These are phyloP conservation scores for Epichloe sibirici DNA, from an alignment of 2,329 filamentous ascomycete genomes.

Conservation along the genomic window DNA sequence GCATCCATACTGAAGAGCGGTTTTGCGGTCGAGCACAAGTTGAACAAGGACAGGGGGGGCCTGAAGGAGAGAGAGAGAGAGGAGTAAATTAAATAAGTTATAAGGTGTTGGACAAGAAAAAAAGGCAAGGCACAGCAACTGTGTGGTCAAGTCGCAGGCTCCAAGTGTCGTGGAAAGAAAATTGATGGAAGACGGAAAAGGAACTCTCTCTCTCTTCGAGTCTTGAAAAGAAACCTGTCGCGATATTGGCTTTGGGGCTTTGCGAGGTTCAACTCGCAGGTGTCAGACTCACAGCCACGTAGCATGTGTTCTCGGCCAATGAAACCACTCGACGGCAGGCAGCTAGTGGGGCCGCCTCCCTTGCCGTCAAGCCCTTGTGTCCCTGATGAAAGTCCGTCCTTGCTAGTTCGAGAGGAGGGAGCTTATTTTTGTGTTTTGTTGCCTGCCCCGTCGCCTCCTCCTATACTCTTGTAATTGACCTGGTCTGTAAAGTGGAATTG, in stretches of 20 bases:
- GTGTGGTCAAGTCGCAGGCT: neutral
- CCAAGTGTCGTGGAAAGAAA: neutral
- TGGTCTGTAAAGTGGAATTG: no score
- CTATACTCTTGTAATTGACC: no score
- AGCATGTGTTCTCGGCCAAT: neutral
- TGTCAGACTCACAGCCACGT: constrained; percentile 1
- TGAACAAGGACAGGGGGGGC: neutral
- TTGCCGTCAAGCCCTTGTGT: neutral
- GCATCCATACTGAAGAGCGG: constrained; percentile 55
- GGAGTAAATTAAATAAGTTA: neutral
- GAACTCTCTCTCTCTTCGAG: neutral
- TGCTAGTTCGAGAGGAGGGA: no score
- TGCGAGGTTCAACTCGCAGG: neutral
- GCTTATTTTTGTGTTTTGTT: no score
- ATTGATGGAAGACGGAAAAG: neutral
- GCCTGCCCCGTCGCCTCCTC: no score
- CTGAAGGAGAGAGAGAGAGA: neutral
- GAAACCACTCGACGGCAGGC: neutral
- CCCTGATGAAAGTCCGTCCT: no score
- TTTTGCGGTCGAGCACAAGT: neutral
- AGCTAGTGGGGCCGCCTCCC: neutral
- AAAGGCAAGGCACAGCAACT: neutral
- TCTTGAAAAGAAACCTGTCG: neutral
- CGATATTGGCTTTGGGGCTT: constrained; percentile 5
- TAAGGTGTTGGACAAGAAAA: neutral